Evolutionary conservation across 2,329 filamentous ascomycete genomes (phyloP).

Genomic region (Talaromyces albobiverticillius): DNA sequence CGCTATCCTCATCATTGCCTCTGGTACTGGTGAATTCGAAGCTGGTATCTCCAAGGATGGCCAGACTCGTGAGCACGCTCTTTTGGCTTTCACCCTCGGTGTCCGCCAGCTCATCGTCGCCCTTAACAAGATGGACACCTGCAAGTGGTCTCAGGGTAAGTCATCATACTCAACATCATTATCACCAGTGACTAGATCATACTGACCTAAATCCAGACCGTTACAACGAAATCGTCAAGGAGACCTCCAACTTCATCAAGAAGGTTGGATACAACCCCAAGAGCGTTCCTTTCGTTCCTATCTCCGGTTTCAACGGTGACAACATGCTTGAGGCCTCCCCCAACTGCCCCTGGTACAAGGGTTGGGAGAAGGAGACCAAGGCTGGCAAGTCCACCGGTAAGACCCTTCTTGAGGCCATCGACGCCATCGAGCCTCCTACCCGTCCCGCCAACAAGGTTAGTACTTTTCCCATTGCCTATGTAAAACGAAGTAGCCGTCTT

Average conservation of each 20-base stretch:
- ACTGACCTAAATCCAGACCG: conserved; percentile 55
- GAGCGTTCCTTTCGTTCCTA: conserved; percentile 95
- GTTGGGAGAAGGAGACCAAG: conserved; percentile 99
- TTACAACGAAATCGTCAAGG: conserved; percentile 99
- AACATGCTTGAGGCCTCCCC: conserved; percentile 91
- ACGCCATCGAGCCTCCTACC: conserved; percentile 86
- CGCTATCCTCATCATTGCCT: conserved; percentile 99
- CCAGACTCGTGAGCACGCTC: conserved; percentile 99
- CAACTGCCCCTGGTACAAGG: conserved; percentile 99
- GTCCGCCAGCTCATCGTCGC: conserved; percentile 99
- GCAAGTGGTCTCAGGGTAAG: conserved; percentile 82
- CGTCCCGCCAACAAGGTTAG: conserved; percentile 86
- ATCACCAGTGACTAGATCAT: background rate
- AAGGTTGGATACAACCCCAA: conserved; percentile 99
- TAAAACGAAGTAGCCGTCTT: background rate
- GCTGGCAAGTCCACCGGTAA: conserved; percentile 81
- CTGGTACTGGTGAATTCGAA: conserved; percentile 99
- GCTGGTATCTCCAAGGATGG: conserved; percentile 99
- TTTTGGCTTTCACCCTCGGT: conserved; percentile 99
- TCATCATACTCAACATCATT: background rate
- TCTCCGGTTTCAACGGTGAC: conserved; percentile 99
- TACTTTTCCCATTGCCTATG: background rate
- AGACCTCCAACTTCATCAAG: conserved; percentile 99
- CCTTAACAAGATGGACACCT: conserved; percentile 99
- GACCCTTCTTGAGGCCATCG: conserved; percentile 99